Percentiles rank a stretch among this genome's conserved stretches.
Conservation (phyloP, 1,284 basidiomycete species). For the Heterobasidion occidentale region DNA sequence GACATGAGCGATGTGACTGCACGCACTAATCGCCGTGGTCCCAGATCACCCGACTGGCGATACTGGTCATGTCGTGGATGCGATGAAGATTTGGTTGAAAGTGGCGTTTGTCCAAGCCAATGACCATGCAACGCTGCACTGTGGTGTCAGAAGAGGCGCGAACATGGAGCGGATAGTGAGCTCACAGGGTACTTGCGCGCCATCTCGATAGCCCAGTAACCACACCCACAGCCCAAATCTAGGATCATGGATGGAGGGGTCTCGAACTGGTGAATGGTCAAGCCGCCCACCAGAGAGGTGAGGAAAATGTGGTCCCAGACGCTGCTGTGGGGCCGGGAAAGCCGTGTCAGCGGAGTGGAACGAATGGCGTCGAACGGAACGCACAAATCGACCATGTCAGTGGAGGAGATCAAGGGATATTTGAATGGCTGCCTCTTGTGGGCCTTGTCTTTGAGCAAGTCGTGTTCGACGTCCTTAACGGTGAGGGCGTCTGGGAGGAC, state of each 20-base stretch:
- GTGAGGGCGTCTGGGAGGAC: background rate
- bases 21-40: conserved; percentile 42
- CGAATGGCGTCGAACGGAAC: background rate
- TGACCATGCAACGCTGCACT: conserved; percentile 40
- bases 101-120: conserved; percentile 50
- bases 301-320: conserved; percentile 64
- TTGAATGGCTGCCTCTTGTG: conserved; percentile 3
- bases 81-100: conserved; percentile 48
- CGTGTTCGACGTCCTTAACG: conserved; percentile 2
- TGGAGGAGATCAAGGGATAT: conserved; percentile 6
- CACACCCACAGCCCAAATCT: conserved; percentile 77
- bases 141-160: background rate
- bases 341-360: background rate
- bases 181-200: conserved; percentile 57
- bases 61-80: conserved; percentile 25
- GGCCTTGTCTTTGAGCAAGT: background rate
- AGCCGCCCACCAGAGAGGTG: conserved; percentile 31
- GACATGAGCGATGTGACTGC: background rate
- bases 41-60: conserved; percentile 52
- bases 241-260: conserved; percentile 46
- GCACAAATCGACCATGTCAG: conserved; percentile 7
- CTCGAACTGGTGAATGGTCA: conserved; percentile 48
- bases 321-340: conserved; percentile 35
- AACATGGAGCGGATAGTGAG: conserved; percentile 1
- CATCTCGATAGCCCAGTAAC: conserved; percentile 65